phyloP scores from a whole-genome alignment of 208 protist species.

The Crithidia sp. region DNA sequence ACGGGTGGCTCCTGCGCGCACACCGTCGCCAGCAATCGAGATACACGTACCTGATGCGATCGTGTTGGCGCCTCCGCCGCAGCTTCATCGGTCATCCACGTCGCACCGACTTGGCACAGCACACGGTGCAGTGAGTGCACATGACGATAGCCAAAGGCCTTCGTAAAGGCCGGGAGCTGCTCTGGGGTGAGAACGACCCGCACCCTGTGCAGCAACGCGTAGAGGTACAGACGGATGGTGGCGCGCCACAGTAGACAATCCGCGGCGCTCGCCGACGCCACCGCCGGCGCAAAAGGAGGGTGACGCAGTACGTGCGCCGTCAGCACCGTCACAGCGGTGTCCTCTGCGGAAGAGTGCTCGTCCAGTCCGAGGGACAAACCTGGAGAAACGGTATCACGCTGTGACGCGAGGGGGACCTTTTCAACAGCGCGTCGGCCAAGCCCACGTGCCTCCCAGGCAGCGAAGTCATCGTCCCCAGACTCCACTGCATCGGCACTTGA shows the following conservation, averaged over 20 bases:
- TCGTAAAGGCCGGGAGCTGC: slow-evolving; percentile 46
- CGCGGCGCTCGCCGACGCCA: not conserved
- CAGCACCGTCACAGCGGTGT: slow-evolving; percentile 5
- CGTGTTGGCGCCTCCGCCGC: not conserved
- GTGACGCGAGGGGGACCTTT: not conserved
- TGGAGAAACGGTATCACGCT: not conserved
- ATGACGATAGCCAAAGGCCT: slow-evolving; percentile 44
- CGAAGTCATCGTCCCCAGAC: slow-evolving; percentile 5
- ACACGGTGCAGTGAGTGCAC: slow-evolving; percentile 10
- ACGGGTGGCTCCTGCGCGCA: slow-evolving; percentile 19
- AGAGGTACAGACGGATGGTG: slow-evolving; percentile 49
- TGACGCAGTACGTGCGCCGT: slow-evolving; percentile 7
- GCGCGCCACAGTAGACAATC: slow-evolving; percentile 25
- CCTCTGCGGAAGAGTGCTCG: slow-evolving; percentile 4
- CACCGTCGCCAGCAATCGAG: not conserved
- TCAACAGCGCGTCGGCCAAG: slow-evolving; percentile 11
- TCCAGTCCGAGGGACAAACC: too few species aligned
- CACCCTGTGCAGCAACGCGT: slow-evolving; percentile 43
- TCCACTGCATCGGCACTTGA: not conserved
- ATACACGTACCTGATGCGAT: not conserved
- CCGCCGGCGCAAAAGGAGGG: not conserved
- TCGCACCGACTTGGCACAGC: slow-evolving; percentile 5
- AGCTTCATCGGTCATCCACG: too few species aligned
- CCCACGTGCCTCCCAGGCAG: slow-evolving; percentile 7
- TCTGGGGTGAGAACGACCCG: slow-evolving; percentile 60